Evolutionary conservation across 225 moss, liverwort and hornwort genomes (phyloP).

Genomic region (Physcomitrellopsis africana): DNA sequence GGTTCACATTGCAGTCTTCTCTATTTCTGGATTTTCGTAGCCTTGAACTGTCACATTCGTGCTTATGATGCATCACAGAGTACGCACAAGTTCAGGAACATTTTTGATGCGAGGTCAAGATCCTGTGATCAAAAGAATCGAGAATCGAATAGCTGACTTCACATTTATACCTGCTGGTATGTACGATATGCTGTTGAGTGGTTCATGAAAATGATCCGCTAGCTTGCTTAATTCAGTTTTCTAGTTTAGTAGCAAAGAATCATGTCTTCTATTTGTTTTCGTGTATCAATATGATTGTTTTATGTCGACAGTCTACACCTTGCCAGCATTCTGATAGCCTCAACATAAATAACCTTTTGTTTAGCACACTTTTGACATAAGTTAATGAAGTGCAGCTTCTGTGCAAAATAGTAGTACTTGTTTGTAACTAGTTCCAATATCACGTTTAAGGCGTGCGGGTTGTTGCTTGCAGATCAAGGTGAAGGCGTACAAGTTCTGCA

Average conservation of each 20-base stretch:
- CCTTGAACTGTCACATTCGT: conserved; percentile 14
- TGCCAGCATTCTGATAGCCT: neutral
- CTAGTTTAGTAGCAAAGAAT: neutral
- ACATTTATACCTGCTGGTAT: conserved; percentile 89
- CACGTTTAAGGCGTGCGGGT: conserved; percentile 15
- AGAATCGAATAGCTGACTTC: conserved; percentile 92
- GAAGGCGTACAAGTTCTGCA: conserved; percentile 99
- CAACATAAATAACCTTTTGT: neutral
- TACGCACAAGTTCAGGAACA: conserved; percentile 97
- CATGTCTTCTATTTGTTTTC: conserved; percentile 2
- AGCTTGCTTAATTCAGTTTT: neutral
- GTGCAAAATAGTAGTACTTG: neutral
- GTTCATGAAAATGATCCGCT: neutral
- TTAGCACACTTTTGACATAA: neutral
- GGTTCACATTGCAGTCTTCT: conserved; percentile 9
- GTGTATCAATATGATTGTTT: conserved; percentile 8
- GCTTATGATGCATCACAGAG: conserved; percentile 49
- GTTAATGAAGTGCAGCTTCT: neutral
- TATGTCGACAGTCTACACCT: neutral
- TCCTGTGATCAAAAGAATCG: conserved; percentile 60
- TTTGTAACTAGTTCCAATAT: conserved; percentile 8
- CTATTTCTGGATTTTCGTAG: conserved; percentile 1
- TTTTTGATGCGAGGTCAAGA: conserved; percentile 95
- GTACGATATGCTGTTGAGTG: conserved; percentile 13
- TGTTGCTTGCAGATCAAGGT: conserved; percentile 76